phyloP scores from a whole-genome alignment of 139 green algal genomes.

The Spirogloea muscicola region DNA sequence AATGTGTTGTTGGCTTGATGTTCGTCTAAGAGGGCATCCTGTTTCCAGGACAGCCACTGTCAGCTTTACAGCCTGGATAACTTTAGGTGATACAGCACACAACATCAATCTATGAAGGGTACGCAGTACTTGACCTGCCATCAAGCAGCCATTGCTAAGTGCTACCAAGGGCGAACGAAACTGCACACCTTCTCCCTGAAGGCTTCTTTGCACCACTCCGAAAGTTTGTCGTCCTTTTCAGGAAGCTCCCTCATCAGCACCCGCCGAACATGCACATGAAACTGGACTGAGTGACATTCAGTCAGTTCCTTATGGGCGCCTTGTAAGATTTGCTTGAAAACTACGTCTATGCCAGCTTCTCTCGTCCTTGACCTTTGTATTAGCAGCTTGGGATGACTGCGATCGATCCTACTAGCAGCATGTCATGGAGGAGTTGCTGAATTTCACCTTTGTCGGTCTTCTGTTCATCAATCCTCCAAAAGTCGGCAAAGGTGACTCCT shows the following conservation, averaged over 20 bases:
- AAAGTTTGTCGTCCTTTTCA: slow-evolving; percentile 5
- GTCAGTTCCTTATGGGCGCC: not conserved
- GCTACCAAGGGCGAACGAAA: not conserved
- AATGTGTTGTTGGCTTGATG: slow-evolving; percentile 14
- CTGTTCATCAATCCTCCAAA: slow-evolving; percentile 5
- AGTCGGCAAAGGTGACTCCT: slow-evolving; percentile 12
- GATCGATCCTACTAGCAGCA: not conserved
- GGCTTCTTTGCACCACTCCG: slow-evolving; percentile 22
- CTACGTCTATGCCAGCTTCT: not conserved
- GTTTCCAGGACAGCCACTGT: not conserved
- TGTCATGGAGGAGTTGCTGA: not conserved
- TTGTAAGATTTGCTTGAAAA: too few species aligned
- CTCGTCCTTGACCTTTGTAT: not conserved
- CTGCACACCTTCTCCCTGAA: slow-evolving; percentile 23
- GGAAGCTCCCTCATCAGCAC: slow-evolving; percentile 9
- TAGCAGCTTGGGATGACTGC: not conserved
- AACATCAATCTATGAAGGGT: not conserved
- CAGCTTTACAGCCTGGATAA: not conserved
- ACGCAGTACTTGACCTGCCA: not conserved
- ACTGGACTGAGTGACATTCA: slow-evolving; percentile 1
- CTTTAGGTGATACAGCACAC: not conserved
- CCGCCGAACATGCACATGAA: slow-evolving; percentile 14
- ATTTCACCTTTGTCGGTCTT: not conserved
- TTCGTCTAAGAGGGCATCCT: slow-evolving; percentile 11
- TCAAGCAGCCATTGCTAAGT: not conserved